Percentiles rank a stretch among this genome's conserved stretches.
Evolutionary conservation across 176 grass and related monocot genomes (phyloP).

Genomic region (Echinochloa phyllopogon): DNA sequence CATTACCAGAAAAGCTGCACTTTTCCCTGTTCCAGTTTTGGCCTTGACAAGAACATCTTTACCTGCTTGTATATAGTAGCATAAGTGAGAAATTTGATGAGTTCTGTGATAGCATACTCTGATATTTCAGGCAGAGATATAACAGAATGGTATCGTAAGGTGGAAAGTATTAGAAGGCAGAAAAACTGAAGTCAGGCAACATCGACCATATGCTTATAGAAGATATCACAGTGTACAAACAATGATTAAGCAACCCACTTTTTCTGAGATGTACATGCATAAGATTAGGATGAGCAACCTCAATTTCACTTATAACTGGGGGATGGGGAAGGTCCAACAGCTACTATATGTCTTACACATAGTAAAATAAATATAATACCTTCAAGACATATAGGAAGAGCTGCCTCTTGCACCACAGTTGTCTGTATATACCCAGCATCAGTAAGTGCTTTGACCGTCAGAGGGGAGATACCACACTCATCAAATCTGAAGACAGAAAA

Average conservation of each 20-base stretch:
- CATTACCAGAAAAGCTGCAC: slow-evolving; percentile 91
- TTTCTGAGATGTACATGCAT: not conserved
- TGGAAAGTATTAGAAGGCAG: not conserved
- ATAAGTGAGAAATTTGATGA: not conserved
- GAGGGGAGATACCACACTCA: slow-evolving; percentile 54
- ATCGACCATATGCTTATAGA: not conserved
- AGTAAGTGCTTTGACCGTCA: slow-evolving; percentile 82
- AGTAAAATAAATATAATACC: slow-evolving; percentile 54
- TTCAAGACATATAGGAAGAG: slow-evolving; percentile 81
- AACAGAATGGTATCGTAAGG: not conserved
- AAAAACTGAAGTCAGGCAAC: slow-evolving; percentile 36
- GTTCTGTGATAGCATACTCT: slow-evolving; percentile 13
- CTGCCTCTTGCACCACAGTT: slow-evolving; percentile 88
- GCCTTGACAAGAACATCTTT: slow-evolving; percentile 95
- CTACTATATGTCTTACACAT: not conserved
- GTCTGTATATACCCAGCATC: slow-evolving; percentile 84
- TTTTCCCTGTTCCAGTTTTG: slow-evolving; percentile 95
- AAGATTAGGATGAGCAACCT: slow-evolving; percentile 5
- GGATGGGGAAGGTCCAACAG: too few species aligned
- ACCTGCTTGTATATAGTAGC: slow-evolving; percentile 49
- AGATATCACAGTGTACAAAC: slow-evolving; percentile 1
- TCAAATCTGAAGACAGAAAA: slow-evolving; percentile 52
- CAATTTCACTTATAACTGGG: not conserved
- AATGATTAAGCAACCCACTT: not conserved
- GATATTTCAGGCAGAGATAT: slow-evolving; percentile 18